Evolutionary conservation across 1,139 yeast species (phyloP).

Genomic region (Taiozyma sp.): DNA sequence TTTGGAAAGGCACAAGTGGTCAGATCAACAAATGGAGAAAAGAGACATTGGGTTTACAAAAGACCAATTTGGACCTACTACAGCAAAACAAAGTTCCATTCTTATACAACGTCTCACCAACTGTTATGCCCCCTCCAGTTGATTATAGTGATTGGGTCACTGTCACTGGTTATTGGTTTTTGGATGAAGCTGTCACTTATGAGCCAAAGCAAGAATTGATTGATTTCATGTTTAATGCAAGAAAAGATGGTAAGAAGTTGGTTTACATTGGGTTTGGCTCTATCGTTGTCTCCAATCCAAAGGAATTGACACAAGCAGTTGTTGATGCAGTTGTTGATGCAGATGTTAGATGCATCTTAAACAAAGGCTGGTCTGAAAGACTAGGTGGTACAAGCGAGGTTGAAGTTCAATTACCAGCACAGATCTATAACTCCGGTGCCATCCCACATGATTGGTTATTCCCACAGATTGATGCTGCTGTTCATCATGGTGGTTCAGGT

Average conservation of each 20-base stretch:
- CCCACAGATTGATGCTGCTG: constrained; percentile 86
- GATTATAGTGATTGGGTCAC: constrained; percentile 94
- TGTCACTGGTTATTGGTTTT: constrained; percentile 95
- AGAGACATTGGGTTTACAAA: constrained; percentile 55
- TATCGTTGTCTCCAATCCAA: constrained; percentile 83
- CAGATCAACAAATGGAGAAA: constrained; percentile 89
- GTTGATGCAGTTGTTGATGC: constrained; percentile 74
- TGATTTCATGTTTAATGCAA: constrained; percentile 62
- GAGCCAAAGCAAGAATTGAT: constrained; percentile 58
- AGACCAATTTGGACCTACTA: constrained; percentile 65
- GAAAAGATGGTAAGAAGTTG: constrained; percentile 54
- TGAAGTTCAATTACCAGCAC: constrained; percentile 62
- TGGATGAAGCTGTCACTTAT: constrained; percentile 64
- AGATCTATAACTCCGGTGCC: constrained; percentile 63
- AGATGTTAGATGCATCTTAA: constrained; percentile 80
- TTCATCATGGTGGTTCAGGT: constrained; percentile 97
- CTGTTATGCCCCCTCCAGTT: constrained; percentile 85
- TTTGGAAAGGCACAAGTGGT: constrained; percentile 91
- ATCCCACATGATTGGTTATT: constrained; percentile 96
- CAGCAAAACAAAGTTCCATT: constrained; percentile 84
- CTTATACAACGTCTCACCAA: constrained; percentile 82
- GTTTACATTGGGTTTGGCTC: constrained; percentile 96
- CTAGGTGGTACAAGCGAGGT: constrained; percentile 36
- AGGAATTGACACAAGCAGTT: constrained; percentile 70
- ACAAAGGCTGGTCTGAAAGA: constrained; percentile 95